A percentile compares a stretch with the other conserved stretches of the same genome.
Evolutionary conservation across 2,329 filamentous ascomycete species (phyloP).

Genomic region (Clonostachys sp.): DNA sequence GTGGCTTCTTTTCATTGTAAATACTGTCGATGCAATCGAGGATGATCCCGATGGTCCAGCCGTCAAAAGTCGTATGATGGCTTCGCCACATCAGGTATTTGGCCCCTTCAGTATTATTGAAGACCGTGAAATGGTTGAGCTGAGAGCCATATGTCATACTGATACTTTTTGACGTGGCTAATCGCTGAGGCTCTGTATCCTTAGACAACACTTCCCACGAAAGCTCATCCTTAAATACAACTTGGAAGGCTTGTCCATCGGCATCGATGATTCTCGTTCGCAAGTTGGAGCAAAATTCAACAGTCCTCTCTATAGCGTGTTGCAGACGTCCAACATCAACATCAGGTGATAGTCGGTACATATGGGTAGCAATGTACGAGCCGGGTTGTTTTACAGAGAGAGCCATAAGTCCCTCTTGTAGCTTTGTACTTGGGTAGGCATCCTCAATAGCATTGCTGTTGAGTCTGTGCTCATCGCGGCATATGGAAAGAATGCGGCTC

Average conservation of each 20-base stretch:
- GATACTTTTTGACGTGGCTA: slow-evolving; percentile 1
- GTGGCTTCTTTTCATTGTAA: background rate
- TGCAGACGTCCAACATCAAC: slow-evolving; percentile 7
- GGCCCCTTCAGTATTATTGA: background rate
- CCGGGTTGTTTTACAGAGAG: slow-evolving; percentile 25
- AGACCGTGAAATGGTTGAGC: slow-evolving; percentile 1
- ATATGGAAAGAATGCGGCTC: no score
- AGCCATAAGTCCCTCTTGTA: slow-evolving; percentile 44
- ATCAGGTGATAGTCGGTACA: slow-evolving; percentile 4
- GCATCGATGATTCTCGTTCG: slow-evolving; percentile 11
- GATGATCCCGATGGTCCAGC: slow-evolving; percentile 23
- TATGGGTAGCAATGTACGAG: slow-evolving; percentile 9
- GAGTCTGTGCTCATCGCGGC: no score
- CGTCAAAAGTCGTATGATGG: slow-evolving; percentile 4
- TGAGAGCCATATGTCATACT: background rate
- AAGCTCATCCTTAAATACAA: slow-evolving; percentile 3
- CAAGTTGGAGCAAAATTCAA: slow-evolving; percentile 7
- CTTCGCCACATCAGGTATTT: slow-evolving; percentile 1
- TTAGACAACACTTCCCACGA: background rate
- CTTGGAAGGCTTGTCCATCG: slow-evolving; percentile 3
- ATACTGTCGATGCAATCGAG: slow-evolving; percentile 3
- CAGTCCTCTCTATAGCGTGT: slow-evolving; percentile 8
- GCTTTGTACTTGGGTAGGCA: slow-evolving; percentile 40
- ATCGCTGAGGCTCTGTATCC: background rate
- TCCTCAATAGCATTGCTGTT: slow-evolving; percentile 26